These are phyloP conservation scores for Mikania micrantha DNA, from an alignment of 129 eudicot genomes.

Conservation along the genomic window DNA sequence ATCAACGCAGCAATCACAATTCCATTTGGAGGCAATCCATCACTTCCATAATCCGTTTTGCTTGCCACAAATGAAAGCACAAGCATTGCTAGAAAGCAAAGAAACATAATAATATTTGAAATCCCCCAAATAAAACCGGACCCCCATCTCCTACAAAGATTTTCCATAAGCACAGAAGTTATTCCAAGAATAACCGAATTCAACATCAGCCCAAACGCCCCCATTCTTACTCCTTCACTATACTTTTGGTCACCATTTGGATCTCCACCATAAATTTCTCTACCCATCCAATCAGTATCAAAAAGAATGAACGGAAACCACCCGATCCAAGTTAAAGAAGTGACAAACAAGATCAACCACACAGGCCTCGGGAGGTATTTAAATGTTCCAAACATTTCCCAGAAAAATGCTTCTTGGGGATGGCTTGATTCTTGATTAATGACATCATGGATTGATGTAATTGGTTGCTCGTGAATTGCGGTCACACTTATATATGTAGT, in stretches of 20 bases:
- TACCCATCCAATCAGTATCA: constrained; percentile 99
- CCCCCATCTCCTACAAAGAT: constrained; percentile 82
- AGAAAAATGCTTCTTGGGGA: constrained; percentile 85
- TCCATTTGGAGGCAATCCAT: constrained; percentile 60
- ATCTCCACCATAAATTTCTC: constrained; percentile 88
- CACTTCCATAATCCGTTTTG: constrained; percentile 37
- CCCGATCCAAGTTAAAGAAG: constrained; percentile 86
- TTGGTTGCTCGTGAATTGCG: constrained; percentile 68
- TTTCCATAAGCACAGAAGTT: constrained; percentile 79
- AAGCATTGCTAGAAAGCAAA: constrained; percentile 86
- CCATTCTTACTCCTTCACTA: constrained; percentile 85
- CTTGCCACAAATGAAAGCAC: constrained; percentile 47
- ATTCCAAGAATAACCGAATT: constrained; percentile 83
- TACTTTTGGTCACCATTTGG: constrained; percentile 70
- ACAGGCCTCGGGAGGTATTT: constrained; percentile 64
- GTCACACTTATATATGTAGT: constrained; percentile 78
- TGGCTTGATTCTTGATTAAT: constrained; percentile 33
- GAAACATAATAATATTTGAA: constrained; percentile 73
- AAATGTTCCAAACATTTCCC: constrained; percentile 93
- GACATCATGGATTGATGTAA: constrained; percentile 24
- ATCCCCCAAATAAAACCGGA: constrained; percentile 92
- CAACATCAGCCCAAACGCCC: constrained; percentile 85
- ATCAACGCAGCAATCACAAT: constrained; percentile 61
- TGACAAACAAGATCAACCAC: constrained; percentile 69
- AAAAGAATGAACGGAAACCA: constrained; percentile 96